These are phyloP conservation scores for Passalora sequoiae DNA, from an alignment of 2,329 filamentous ascomycete genomes.

Conservation along the genomic window DNA sequence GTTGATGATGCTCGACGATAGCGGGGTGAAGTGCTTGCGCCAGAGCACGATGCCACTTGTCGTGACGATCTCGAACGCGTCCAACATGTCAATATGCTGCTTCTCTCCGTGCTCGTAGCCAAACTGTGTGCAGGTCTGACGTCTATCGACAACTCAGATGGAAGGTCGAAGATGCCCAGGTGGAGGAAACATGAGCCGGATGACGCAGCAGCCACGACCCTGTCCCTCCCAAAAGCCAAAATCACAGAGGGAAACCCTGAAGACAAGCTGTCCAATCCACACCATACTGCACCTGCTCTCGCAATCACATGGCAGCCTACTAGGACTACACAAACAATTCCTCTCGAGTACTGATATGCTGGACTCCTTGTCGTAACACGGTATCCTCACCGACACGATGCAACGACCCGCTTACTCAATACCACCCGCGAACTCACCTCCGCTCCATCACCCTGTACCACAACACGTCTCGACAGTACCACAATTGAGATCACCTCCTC, in stretches of 20 bases:
- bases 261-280: neutral
- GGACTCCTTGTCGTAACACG: neutral
- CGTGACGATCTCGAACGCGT: slow-evolving; percentile 93
- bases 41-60: slow-evolving; percentile 95
- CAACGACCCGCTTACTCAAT: slow-evolving; percentile 79
- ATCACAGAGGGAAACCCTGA: slow-evolving; percentile 3
- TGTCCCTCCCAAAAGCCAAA: neutral
- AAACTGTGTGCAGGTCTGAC: slow-evolving; percentile 1
- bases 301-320: slow-evolving; percentile 1
- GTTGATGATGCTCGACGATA: slow-evolving; percentile 82
- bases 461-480: slow-evolving; percentile 98
- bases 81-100: slow-evolving; percentile 81
- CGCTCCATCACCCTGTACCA: slow-evolving; percentile 92
- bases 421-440: slow-evolving; percentile 70
- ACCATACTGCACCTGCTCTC: no score
- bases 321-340: no score
- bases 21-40: slow-evolving; percentile 78
- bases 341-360: no score
- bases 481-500: slow-evolving; percentile 88
- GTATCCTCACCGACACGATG: slow-evolving; percentile 53
- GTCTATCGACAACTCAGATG: no score
- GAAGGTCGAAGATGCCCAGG: neutral
- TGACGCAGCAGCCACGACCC: no score
- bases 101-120: neutral
- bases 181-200: neutral